A percentile compares a stretch with the other conserved stretches of the same genome.
phyloP scores from a whole-genome alignment of 345 rosid species.

The Punica granatum region DNA sequence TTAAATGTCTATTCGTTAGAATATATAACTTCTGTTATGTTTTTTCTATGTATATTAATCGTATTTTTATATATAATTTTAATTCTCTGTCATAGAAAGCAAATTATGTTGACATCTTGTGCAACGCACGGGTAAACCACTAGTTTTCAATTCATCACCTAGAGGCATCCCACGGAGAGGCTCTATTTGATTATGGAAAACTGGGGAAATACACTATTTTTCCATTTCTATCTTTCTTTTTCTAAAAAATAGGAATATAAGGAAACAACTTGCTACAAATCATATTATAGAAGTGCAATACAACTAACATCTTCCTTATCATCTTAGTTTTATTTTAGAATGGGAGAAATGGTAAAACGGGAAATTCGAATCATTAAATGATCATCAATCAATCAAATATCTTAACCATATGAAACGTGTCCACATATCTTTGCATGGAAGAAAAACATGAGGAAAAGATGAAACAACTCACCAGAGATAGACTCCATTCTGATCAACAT shows the following conservation, averaged over 20 bases:
- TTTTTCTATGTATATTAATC: too few species aligned
- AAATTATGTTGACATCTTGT: too few species aligned
- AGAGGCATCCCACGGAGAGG: neutral
- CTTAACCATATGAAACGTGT: neutral
- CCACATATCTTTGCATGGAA: neutral
- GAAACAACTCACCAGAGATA: conserved; percentile 60
- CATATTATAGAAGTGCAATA: neutral
- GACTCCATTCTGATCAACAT: conserved; percentile 90
- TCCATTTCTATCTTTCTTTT: neutral
- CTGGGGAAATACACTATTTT: neutral
- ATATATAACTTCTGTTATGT: too few species aligned
- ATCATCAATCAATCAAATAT: neutral
- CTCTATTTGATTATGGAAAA: neutral
- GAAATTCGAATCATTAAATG: neutral
- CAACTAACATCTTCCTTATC: neutral
- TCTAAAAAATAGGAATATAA: neutral
- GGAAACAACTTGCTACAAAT: neutral
- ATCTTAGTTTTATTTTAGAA: neutral
- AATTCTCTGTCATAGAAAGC: too few species aligned
- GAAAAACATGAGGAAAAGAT: neutral
- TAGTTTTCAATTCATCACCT: neutral
- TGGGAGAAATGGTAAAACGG: neutral
- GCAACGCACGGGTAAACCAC: too few species aligned
- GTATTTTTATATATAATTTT: too few species aligned
- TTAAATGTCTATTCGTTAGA: too few species aligned